These are phyloP conservation scores for Endocalyx cinctus DNA, from an alignment of 2,329 filamentous ascomycete genomes.

Conservation along the genomic window DNA sequence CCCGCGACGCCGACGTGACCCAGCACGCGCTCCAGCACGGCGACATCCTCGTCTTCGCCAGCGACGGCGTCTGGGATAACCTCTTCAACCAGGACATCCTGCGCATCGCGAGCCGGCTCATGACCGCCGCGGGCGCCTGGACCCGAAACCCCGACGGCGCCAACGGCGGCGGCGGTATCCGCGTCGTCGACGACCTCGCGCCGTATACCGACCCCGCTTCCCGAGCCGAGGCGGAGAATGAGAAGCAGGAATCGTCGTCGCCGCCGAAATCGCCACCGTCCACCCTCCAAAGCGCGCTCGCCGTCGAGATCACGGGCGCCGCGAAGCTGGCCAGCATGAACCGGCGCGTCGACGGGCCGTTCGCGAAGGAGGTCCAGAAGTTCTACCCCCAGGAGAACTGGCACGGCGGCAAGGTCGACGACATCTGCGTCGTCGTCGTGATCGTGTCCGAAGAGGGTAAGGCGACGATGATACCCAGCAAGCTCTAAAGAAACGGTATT, in stretches of 20 bases:
- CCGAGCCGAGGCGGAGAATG: too few species aligned
- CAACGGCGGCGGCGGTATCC: conserved; percentile 55
- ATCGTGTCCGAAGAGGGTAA: conserved; percentile 64
- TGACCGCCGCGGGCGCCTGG: conserved; percentile 75
- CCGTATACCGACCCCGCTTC: conserved; percentile 47
- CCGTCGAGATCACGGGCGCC: conserved; percentile 71
- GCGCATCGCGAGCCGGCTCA: conserved; percentile 69
- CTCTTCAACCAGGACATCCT: conserved; percentile 87
- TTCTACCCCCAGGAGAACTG: conserved; percentile 83
- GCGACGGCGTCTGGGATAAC: conserved; percentile 95
- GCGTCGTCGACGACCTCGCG: conserved; percentile 56
- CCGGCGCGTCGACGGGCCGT: conserved; percentile 79
- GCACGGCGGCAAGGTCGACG: conserved; percentile 90
- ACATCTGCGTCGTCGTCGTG: conserved; percentile 83
- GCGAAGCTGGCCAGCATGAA: conserved; percentile 84
- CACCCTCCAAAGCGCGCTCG: conserved; percentile 75
- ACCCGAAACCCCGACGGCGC: too few species aligned
- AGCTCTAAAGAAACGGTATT: conserved; percentile 16
- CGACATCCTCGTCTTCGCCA: conserved; percentile 89
- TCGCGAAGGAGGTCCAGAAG: conserved; percentile 89
- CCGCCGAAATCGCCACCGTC: too few species aligned
- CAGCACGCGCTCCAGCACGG: conserved; percentile 77
- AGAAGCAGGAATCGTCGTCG: too few species aligned
- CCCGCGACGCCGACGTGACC: conserved; percentile 76
- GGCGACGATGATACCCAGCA: conserved; percentile 17